Base-by-base conservation (phyloP, 129 eudicot species). In the Saussurea involucrata region DNA sequence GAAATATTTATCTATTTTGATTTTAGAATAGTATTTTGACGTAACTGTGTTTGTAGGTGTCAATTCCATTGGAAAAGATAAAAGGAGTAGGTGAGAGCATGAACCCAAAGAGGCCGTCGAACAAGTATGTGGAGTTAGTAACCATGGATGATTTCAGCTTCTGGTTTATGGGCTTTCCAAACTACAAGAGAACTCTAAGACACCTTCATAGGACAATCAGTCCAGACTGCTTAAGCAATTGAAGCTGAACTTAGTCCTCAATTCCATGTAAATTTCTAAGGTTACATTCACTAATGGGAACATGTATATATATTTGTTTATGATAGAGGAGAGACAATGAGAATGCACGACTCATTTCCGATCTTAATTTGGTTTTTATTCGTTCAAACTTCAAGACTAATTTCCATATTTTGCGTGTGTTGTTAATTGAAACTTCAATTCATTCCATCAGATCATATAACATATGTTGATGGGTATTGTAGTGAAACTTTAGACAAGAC, bases 81-180 rank as follows among this genome's bases (percentile, higher is more conserved):
- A 68, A 76, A 67, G 57, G 79, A 85, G 85, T 68, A 66, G 31
- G 42, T 55, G 76, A 76, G 73, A 76, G 80, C 83, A 72, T 24
- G 75, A 36, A 76, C 37, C 4, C 17, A 10, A 73, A 76, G 49
- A 84, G 24, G 44, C 68, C 74, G 25, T 76, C 80, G 2, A 68
- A 80, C 55, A 84, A 84, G 34, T 84, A 76, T 27, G 61, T 84
- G 37, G 83, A 84, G 80, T 53, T 81, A 53, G 85, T 85, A 17
- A 76, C 88, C 0, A 53, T 66, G 36, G 85, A 85, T 73, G 67
- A 69, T 61, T 85, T 67, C 75, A 72, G 61, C 66, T 75, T 84
- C 76, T 84, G 82, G 82, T 65, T 80, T 72, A 66, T 80, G 76
- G 79, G 87, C 21, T 79, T 79, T 68, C n/a, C 21, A 5, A 66